Conservation (phyloP, 2,329 filamentous ascomycete genomes). For the Penicillium oxalicum region DNA sequence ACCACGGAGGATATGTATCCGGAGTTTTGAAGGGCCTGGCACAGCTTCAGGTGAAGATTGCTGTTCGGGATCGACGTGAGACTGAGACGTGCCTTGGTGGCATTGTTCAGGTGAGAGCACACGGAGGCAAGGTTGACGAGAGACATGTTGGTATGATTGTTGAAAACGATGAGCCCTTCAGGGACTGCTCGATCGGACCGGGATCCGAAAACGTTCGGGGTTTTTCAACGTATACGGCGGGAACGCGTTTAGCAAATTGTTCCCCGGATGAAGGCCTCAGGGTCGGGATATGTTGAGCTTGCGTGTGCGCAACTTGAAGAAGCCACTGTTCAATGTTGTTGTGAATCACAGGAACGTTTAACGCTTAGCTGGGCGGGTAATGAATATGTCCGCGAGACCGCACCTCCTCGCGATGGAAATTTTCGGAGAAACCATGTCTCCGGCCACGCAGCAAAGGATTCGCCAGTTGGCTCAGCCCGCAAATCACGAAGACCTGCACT, state of each 20-base stretch:
- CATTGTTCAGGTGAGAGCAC: slow-evolving; percentile 89
- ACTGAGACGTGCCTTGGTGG: slow-evolving; percentile 72
- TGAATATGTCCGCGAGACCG: slow-evolving; percentile 2
- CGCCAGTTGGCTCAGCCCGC: not conserved
- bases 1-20: slow-evolving; percentile 78
- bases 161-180: slow-evolving; percentile 17
- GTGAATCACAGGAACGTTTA: slow-evolving; percentile 1
- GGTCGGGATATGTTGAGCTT: not conserved
- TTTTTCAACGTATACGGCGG: not conserved
- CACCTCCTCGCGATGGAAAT: slow-evolving; percentile 24
- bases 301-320: not conserved
- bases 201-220: not conserved
- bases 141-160: slow-evolving; percentile 50
- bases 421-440: slow-evolving; percentile 32
- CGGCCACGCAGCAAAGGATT: not conserved
- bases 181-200: slow-evolving; percentile 6
- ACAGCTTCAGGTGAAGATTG: slow-evolving; percentile 71
- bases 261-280: not conserved
- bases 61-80: slow-evolving; percentile 76
- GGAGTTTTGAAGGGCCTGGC: slow-evolving; percentile 71
- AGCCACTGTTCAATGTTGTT: slow-evolving; percentile 1
- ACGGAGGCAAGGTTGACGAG: slow-evolving; percentile 70
- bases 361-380: slow-evolving; percentile 3
- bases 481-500: not conserved
- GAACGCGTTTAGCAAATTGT: not conserved